phyloP scores from a whole-genome alignment of 2,329 filamentous ascomycete genomes.

The Trichoderma lentiforme region DNA sequence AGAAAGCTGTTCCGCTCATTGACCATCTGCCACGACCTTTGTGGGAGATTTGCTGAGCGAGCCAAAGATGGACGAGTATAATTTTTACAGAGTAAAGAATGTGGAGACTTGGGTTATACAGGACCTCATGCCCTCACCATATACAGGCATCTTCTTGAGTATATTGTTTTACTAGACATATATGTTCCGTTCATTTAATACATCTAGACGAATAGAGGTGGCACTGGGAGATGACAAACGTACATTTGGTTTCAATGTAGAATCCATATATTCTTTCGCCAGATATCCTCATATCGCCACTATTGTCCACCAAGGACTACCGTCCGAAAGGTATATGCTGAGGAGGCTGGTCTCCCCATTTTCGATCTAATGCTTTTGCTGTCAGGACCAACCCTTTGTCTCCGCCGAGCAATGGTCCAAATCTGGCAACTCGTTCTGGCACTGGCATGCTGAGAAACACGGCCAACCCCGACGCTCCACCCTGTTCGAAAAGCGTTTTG shows the following conservation, averaged over 20 bases:
- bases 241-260: not conserved
- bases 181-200: not conserved
- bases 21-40: slow-evolving; percentile 56
- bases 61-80: not conserved
- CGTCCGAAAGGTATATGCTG: not conserved
- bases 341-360: not conserved
- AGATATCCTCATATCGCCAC: not conserved
- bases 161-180: not conserved
- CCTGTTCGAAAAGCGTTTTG: slow-evolving; percentile 25
- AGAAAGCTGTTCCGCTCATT: slow-evolving; percentile 21
- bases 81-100: not conserved
- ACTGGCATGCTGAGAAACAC: slow-evolving; percentile 32
- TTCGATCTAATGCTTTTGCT: not conserved
- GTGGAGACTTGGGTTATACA: not conserved
- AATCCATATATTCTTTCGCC: not conserved
- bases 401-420: slow-evolving; percentile 29
- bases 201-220: not conserved
- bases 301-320: not conserved
- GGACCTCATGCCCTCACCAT: not conserved
- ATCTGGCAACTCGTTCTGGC: slow-evolving; percentile 26
- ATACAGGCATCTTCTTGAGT: not conserved
- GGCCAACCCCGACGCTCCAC: slow-evolving; percentile 29
- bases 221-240: not conserved
- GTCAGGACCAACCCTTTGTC: slow-evolving; percentile 23
- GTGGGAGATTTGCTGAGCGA: slow-evolving; percentile 57